Base-by-base conservation (phyloP, 306 rosid species). In the Quercus cerris region DNA sequence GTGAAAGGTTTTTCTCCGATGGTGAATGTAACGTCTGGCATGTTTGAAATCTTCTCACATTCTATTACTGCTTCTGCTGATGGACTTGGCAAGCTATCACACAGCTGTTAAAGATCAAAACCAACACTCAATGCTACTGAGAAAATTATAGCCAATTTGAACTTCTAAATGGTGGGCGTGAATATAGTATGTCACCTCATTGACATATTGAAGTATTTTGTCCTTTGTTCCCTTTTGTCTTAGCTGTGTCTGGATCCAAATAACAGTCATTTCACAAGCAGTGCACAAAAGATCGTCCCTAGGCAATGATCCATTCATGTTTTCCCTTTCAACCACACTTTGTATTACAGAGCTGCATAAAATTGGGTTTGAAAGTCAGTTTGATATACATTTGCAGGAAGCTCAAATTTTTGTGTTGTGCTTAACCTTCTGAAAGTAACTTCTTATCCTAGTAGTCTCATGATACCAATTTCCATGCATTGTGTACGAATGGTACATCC, bases 41-140 rank as follows among this genome's bases (percentile, higher is more conserved):
- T 78, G 70, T 71, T 75, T 56, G 86, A 85, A 79, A 92, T 75
- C 83, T 83, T 83, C 23, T 83, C 84, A 77, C 98, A 94, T 71
- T 77, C 75, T 23, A 94, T 84, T 19, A 84, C 35, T 0, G 94
- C 88, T 81, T 92, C 98, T 75, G 94, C 97, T 18, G 84, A 81
- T 56, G 98, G 98, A 87, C 94, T 90, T 44, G 97, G 97, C 78
- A 90, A 87, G 87, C 83, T 89, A 74, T 94, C 88, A 18, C 97
- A 94, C 25, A 94, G 84, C 98, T 94, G 85, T 63, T 38, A 75
- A 63, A 71, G 64, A 74, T 74, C 52, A 74, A 72, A 77, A 81
- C 23, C 28, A 82, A n/a, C 27, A 44, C 23, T 75, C 30, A 80
- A n/a, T 44, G 77, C 49, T 78, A 54, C 54, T 14, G 9, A 54